Evolutionary conservation across 2,329 filamentous ascomycete genomes (phyloP).

Genomic region (Zymoseptoria pseudotritici): DNA sequence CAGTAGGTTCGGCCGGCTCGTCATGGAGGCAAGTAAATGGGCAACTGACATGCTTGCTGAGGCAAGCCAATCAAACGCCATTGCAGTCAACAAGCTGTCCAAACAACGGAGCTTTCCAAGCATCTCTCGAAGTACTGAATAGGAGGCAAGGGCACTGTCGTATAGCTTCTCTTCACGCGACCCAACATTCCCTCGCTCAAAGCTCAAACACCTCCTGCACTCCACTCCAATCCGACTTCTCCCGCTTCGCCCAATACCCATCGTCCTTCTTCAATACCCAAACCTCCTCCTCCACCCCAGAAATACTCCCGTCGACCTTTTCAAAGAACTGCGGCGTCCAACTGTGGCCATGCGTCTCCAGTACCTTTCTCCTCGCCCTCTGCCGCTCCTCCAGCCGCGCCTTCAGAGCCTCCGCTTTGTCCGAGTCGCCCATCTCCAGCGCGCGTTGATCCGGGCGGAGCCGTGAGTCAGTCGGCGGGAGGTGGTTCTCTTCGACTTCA

Average conservation of each 20-base stretch:
- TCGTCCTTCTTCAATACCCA: conserved; percentile 67
- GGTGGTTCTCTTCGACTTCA: conserved; percentile 60
- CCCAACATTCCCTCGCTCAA: conserved; percentile 8
- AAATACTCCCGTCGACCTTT: conserved; percentile 43
- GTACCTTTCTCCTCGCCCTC: conserved; percentile 60
- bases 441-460: conserved; percentile 82
- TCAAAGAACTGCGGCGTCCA: conserved; percentile 81
- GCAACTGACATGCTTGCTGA: not conserved
- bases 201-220: conserved; percentile 48
- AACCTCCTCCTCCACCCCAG: conserved; percentile 37
- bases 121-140: not conserved
- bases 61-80: not conserved
- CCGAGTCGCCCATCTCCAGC: conserved; percentile 72
- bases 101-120: not conserved
- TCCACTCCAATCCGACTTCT: conserved; percentile 57
- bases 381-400: conserved; percentile 79
- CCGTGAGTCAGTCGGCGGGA: conserved; percentile 76
- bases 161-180: not conserved
- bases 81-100: not conserved
- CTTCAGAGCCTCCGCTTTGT: conserved; percentile 78
- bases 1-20: not conserved
- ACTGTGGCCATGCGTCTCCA: conserved; percentile 66
- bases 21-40: not conserved
- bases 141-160: not conserved
- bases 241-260: conserved; percentile 87